Conservation (phyloP, 2,329 filamentous ascomycete genomes). For the Alternaria alternata region DNA sequence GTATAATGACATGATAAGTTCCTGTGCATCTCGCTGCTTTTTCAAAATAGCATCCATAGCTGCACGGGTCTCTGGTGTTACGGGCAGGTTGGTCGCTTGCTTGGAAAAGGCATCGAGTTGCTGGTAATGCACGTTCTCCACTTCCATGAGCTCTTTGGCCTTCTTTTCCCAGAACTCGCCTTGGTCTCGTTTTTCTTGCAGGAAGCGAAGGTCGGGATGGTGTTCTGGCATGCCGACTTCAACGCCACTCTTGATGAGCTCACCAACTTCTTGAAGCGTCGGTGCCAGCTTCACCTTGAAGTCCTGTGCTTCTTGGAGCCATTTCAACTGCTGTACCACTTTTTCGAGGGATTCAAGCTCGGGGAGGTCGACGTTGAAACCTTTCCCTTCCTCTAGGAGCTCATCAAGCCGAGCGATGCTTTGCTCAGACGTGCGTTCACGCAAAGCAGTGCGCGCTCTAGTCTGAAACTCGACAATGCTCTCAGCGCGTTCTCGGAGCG, state of each 20-base stretch:
- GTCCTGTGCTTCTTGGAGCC: conserved; percentile 79
- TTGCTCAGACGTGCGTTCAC: conserved; percentile 58
- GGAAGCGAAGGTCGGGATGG: conserved; percentile 80
- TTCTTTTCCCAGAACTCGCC: conserved; percentile 93
- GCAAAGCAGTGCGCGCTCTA: conserved; percentile 74
- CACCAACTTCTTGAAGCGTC: conserved; percentile 78
- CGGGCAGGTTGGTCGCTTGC: conserved; percentile 81
- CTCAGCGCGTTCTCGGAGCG: conserved; percentile 83
- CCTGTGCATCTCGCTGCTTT: conserved; percentile 94
- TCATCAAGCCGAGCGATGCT: conserved; percentile 83
- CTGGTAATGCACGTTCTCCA: conserved; percentile 89
- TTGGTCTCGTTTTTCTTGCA: conserved; percentile 76
- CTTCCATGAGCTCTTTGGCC: conserved; percentile 89
- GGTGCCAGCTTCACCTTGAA: conserved; percentile 68
- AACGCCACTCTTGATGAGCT: conserved; percentile 78
- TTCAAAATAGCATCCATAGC: conserved; percentile 90
- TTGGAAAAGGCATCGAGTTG: conserved; percentile 90
- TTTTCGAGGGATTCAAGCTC: conserved; percentile 85
- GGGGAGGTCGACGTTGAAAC: conserved; percentile 89
- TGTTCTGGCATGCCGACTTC: conserved; percentile 80
- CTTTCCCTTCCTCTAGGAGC: conserved; percentile 85
- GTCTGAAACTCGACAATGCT: conserved; percentile 86
- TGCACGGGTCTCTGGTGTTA: conserved; percentile 80
- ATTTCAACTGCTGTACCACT: conserved; percentile 84
- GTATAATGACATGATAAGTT: conserved; percentile 82